phyloP scores from a whole-genome alignment of 1,139 yeast genomes.

The Arxiozyma bovina region DNA sequence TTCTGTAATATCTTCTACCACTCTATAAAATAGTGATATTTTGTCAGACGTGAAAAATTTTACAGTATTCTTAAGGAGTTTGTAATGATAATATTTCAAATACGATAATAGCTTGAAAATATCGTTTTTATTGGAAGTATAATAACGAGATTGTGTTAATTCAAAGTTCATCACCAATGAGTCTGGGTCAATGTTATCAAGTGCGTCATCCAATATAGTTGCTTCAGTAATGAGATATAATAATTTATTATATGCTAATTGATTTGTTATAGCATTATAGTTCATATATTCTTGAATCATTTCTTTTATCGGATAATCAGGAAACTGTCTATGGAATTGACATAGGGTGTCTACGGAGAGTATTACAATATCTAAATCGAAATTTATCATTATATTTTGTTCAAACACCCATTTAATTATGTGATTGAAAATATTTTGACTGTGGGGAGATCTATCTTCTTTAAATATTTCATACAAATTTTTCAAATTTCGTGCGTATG shows the following conservation, averaged over 20 bases:
- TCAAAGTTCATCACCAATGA: background rate
- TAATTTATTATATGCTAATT: conserved; percentile 1
- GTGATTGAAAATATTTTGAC: conserved; percentile 10
- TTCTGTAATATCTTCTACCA: conserved; percentile 5
- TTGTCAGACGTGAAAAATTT: background rate
- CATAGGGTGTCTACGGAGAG: conserved; percentile 17
- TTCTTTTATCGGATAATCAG: background rate
- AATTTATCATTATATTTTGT: conserved; percentile 20
- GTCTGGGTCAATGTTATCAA: background rate
- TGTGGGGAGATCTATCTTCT: background rate
- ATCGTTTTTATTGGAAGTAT: conserved; percentile 5
- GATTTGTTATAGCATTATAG: background rate
- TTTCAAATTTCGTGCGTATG: conserved; percentile 35
- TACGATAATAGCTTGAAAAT: conserved; percentile 12
- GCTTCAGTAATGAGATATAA: background rate
- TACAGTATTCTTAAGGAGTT: background rate
- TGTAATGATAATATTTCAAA: conserved; percentile 9
- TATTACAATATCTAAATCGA: conserved; percentile 22
- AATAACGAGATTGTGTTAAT: background rate
- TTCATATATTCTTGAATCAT: background rate
- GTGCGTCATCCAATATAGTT: background rate
- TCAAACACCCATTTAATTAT: conserved; percentile 20
- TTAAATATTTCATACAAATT: conserved; percentile 20
- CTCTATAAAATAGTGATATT: conserved; percentile 3
- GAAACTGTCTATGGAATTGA: background rate